Percentiles rank a stretch among this genome's conserved stretches.
These are phyloP conservation scores for Cladophialophora carrionii DNA, from an alignment of 2,329 filamentous ascomycete genomes.

Conservation along the genomic window DNA sequence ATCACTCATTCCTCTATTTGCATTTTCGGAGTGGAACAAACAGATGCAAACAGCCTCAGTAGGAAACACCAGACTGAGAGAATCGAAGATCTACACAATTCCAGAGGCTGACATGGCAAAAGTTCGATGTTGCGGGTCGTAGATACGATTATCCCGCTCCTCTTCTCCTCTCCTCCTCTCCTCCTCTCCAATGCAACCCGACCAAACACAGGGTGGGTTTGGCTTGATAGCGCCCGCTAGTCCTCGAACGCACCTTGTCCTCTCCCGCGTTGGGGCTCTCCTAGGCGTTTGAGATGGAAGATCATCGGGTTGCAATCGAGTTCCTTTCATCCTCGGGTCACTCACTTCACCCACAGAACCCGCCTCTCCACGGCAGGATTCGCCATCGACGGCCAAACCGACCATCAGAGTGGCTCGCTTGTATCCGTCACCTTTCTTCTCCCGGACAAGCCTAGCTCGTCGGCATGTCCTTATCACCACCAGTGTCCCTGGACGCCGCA, in stretches of 20 bases:
- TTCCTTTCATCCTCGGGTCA: neutral
- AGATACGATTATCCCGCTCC: neutral
- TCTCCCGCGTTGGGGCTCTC: neutral
- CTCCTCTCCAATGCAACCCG: neutral
- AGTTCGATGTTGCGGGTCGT: neutral
- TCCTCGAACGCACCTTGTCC: neutral
- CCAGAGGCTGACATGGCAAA: neutral
- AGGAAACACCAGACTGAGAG: neutral
- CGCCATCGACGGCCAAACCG: neutral
- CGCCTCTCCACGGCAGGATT: neutral
- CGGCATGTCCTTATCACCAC: slow-evolving; percentile 14
- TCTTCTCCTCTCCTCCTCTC: neutral
- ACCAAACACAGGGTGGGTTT: neutral
- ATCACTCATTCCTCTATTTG: neutral
- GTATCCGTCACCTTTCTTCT: slow-evolving; percentile 14
- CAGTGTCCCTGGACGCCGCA: slow-evolving; percentile 5
- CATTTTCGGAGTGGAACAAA: neutral
- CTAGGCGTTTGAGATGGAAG: neutral
- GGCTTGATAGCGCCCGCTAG: slow-evolving; percentile 2
- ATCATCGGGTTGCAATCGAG: neutral
- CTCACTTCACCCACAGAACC: neutral
- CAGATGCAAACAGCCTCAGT: neutral
- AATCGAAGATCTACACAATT: neutral
- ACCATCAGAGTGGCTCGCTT: slow-evolving; percentile 7
- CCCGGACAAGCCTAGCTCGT: neutral